Percentiles rank a stretch among this genome's conserved stretches.
phyloP scores from a whole-genome alignment of 2,329 filamentous ascomycete genomes.

The Penicillium palitans region DNA sequence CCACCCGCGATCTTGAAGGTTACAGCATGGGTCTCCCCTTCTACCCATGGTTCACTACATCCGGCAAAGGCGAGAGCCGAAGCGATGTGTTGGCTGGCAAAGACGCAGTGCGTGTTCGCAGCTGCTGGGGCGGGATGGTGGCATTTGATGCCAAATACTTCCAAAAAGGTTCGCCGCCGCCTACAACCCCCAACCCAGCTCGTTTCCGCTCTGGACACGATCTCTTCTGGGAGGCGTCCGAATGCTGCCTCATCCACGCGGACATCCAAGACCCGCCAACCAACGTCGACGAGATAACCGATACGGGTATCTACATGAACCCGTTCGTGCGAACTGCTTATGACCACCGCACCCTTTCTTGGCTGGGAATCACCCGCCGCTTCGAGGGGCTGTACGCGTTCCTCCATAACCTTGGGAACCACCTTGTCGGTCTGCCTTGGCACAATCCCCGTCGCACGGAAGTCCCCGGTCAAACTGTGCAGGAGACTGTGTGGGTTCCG shows the following conservation, averaged over 20 bases:
- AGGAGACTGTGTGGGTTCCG: slow-evolving; percentile 46
- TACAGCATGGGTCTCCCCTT: slow-evolving; percentile 68
- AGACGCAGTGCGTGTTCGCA: slow-evolving; percentile 65
- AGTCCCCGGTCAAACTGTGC: slow-evolving; percentile 52
- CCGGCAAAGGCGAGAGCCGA: slow-evolving; percentile 55
- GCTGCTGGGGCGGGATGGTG: slow-evolving; percentile 77
- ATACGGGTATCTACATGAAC: slow-evolving; percentile 69
- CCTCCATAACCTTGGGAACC: slow-evolving; percentile 60
- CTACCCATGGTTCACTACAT: slow-evolving; percentile 67
- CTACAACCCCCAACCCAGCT: slow-evolving; percentile 40
- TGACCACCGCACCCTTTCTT: slow-evolving; percentile 55
- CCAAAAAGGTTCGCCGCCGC: slow-evolving; percentile 36
- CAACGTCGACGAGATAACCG: slow-evolving; percentile 36
- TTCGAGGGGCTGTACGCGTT: slow-evolving; percentile 66
- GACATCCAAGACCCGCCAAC: slow-evolving; percentile 45
- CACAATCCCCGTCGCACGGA: slow-evolving; percentile 63
- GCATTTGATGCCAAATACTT: slow-evolving; percentile 51
- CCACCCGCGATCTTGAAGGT: slow-evolving; percentile 69
- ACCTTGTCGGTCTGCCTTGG: slow-evolving; percentile 57
- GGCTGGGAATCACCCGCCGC: slow-evolving; percentile 60
- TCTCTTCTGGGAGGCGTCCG: slow-evolving; percentile 63
- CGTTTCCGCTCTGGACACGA: slow-evolving; percentile 62
- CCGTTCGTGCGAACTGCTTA: slow-evolving; percentile 74
- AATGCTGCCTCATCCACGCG: slow-evolving; percentile 62
- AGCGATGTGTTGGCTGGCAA: slow-evolving; percentile 61